Base-by-base conservation (phyloP, 2,329 filamentous ascomycete species). In the Coleophoma eucalyptorum region DNA sequence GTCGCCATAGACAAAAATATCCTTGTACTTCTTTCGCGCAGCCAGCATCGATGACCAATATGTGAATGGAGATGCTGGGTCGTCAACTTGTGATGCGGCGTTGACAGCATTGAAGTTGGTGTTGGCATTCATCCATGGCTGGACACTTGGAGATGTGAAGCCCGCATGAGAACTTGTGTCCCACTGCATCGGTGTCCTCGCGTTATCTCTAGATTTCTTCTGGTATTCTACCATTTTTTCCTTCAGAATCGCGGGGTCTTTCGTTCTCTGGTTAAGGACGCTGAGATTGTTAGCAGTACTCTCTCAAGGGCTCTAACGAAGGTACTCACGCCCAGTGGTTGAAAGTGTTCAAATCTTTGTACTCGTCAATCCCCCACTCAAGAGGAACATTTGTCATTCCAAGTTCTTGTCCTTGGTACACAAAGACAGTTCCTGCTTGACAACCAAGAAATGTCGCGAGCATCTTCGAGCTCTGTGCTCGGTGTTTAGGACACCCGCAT, bases 161-260 rank as follows among this genome's bases (percentile, higher is more conserved):
- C 87, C 87, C 0, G 74, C 85, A 53, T 89, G 77, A 0, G 69
- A 62, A 1, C 67, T 71, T n/a, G 67, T 62, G 54, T 82, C 75
- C 87, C 87, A 91, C 62, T 89, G 86, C 67, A 91, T 84, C 0
- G 87, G 87, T 1, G 84, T 83, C 43, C 87, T 77, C 6, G 81
- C 82, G 64, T 91, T 87, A 66, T 91, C 87, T 20, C 87, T 66
- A 7, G 77, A 81, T 62, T 83, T 81, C 55, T 75, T 71, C 53
- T 80, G 77, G 60, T 84, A 73, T 15, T 79, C 72, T 54, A 72
- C 59, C 66, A 65, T 69, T 48, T 61, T 73, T 19, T 66, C 62
- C 11, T 66, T 61, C 33, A 71, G 65, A 32, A 68, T 68, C 46
- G 69, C 64, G 48, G 65, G 68, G 44, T 73, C 67, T 21, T 67